Evolutionary conservation across 176 grass and related monocot genomes (phyloP), one percentile per base, ranked within the genome.

Genomic region (Thinopyrum elongatum): DNA sequence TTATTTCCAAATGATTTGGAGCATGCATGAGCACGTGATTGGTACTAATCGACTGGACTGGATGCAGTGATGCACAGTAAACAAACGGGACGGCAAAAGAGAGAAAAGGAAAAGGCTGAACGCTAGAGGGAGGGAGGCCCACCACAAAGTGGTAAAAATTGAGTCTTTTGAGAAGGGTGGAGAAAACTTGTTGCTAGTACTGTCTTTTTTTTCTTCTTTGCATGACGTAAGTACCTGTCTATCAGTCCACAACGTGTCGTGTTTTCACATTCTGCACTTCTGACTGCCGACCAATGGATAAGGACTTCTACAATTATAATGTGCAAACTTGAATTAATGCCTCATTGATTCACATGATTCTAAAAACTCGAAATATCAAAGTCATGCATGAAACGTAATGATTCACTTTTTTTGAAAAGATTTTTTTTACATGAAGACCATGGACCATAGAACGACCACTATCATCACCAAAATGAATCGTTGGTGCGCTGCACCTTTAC

Each of bases 391-490:
- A 38, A 38, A 38, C 35, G 35, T 38, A 38, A 8, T 8, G 35
- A 7, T 38, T 1, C 35, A 38, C 35, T 38, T 38, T 38, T 38
- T 38, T 38, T 7, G 7, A 8, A 38, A 38, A 38, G 7, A 1
- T 4, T 44, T 38, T 10, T 42, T 42, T 11, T 11, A 42, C 39
- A 42, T 42, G 39, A 42, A 42, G 39, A 42, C 39, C 2, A 42
- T 42, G 39, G 39, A 42, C 10, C 41, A 42, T 1, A 10, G 0
- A 42, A 42, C 0, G 3, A 3, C 3, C 10, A 42, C 10, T 41
- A 41, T 0, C 2, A 0, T 10, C 3, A 2, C 3, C 3, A 3
- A 11, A 3, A 12, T 44, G 11, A 44, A 13, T 2, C 11, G 0
- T 2, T 0, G 3, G 12, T 44, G 42, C 3, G 11, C 42, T 11